A percentile compares a stretch with the other conserved stretches of the same genome.
Evolutionary conservation across 2,329 filamentous ascomycete species (phyloP).

Genomic region (Clonostachys rosea): DNA sequence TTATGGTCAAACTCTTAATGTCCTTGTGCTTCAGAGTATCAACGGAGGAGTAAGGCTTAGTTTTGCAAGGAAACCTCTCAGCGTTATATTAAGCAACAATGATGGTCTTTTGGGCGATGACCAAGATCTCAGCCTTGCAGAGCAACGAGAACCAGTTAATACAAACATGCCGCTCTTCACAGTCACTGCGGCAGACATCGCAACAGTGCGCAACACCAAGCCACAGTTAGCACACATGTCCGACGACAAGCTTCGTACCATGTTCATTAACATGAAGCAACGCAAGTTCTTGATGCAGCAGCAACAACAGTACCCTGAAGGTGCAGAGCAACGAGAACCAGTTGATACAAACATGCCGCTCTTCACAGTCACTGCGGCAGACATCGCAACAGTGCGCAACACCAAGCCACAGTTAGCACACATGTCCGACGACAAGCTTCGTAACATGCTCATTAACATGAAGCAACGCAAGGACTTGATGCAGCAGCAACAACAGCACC

Average conservation of each 20-base stretch:
- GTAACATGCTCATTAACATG: conserved; percentile 20
- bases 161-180: conserved; percentile 13
- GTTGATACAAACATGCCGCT: conserved; percentile 17
- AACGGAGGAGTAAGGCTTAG: conserved; percentile 94
- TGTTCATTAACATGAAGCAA: conserved; percentile 25
- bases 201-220: conserved; percentile 17
- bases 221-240: conserved; percentile 16
- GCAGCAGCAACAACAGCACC: conserved; percentile 14
- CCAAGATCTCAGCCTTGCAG: no score
- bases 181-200: conserved; percentile 23
- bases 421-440: conserved; percentile 25
- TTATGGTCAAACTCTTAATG: conserved; percentile 81
- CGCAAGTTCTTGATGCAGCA: not conserved
- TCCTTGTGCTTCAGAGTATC: conserved; percentile 75
- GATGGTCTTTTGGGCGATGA: no score
- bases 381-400: conserved; percentile 22
- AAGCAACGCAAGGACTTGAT: conserved; percentile 13
- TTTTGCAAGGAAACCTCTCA: conserved; percentile 71
- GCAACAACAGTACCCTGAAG: conserved; percentile 13
- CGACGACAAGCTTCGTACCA: conserved; percentile 23
- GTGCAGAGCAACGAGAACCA: conserved; percentile 16
- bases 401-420: conserved; percentile 14
- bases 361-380: conserved; percentile 16
- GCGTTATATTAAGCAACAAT: no score
- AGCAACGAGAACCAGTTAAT: conserved; percentile 20